phyloP scores from a whole-genome alignment of 2,329 filamentous ascomycete species.

The Ophiocordyceps camponoti-saundersi region DNA sequence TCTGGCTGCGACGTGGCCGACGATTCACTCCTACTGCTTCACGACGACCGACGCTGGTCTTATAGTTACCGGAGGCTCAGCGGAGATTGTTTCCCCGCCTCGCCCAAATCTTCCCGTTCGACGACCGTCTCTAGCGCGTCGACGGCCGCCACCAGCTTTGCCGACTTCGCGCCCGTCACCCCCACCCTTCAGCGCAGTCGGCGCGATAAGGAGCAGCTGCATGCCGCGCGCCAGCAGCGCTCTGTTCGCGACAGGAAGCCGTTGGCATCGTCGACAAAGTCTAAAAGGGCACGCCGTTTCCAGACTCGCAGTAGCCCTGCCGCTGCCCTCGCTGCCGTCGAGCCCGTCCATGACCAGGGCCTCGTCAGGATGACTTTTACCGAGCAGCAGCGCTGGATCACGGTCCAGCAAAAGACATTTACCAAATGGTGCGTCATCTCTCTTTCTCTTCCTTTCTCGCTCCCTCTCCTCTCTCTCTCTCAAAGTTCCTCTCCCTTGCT shows the following conservation, averaged over 20 bases:
- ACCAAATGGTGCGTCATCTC: constrained; percentile 56
- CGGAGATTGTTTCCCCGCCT: background rate
- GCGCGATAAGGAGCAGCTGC: constrained; percentile 30
- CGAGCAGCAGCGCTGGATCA: constrained; percentile 52
- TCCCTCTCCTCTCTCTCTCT: background rate
- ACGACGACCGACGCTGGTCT: background rate
- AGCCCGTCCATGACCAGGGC: constrained; percentile 31
- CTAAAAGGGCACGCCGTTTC: constrained; percentile 10
- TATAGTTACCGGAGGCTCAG: background rate
- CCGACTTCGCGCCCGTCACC: constrained; percentile 9
- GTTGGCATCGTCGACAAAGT: constrained; percentile 3
- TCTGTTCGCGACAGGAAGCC: constrained; percentile 18
- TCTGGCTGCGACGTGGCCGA: constrained; percentile 4
- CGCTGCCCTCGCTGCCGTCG: constrained; percentile 25
- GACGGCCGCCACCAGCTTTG: constrained; percentile 7
- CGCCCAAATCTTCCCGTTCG: constrained; percentile 1
- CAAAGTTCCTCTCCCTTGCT: background rate
- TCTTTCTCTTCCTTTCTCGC: background rate
- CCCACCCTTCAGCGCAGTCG: constrained; percentile 18
- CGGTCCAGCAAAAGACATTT: constrained; percentile 96
- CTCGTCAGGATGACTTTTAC: constrained; percentile 44
- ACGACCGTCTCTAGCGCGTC: constrained; percentile 5
- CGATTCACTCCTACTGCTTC: background rate
- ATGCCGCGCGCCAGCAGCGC: constrained; percentile 30
- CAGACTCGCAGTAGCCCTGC: constrained; percentile 17